Base-by-base conservation (phyloP, 2,329 filamentous ascomycete genomes). In the Calycina marina region DNA sequence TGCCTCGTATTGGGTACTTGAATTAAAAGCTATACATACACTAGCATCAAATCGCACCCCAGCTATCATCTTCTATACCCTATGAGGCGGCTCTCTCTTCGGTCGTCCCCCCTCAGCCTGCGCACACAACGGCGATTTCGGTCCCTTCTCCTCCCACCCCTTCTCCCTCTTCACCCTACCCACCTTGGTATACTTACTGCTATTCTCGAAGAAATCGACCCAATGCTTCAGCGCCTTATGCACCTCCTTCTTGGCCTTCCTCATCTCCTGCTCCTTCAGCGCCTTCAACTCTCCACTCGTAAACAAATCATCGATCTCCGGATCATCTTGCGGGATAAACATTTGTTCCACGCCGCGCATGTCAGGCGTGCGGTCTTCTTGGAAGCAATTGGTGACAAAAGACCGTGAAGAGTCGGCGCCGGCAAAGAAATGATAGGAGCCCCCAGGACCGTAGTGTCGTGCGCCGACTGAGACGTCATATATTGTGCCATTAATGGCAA, bases 321-420 rank as follows among this genome's bases (percentile, higher is more conserved):
- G 61, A 47, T 77, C 65, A 52, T 77, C 72, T 18, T 72, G 46
- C 2, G 73, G 73, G 6, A 88, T 53, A 57, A 73, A 96, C 70
- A 92, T 90, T 41, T 76, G 69, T 59, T 96, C 90, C 4, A 83
- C 77, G 28, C 90, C 90, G 39, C 81, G 71, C 6, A 94, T 60
- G 59, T 98, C 90, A 3, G 80, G 67, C 2, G 77, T 90, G 18
- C 76, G 63, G 62, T 98, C 90, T 6, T 36, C 42, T 24, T 71
- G 62, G 60, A 98, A 98, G 56, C 90, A 98, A 12, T 83, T 84
- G 2, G 90, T 96, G 6, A 98, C 75, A 56, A 85, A 98, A 13
- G 77, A 84, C 30, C 90, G 77, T 10, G 80, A 74, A 18, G 88
- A 86, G 57, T 98, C 90, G 40, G 68, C 67, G 39, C 88, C 90